A percentile compares a stretch with the other conserved stretches of the same genome.
Evolutionary conservation across 208 protist species (phyloP).

Genomic region (Spongospora subterranea): DNA sequence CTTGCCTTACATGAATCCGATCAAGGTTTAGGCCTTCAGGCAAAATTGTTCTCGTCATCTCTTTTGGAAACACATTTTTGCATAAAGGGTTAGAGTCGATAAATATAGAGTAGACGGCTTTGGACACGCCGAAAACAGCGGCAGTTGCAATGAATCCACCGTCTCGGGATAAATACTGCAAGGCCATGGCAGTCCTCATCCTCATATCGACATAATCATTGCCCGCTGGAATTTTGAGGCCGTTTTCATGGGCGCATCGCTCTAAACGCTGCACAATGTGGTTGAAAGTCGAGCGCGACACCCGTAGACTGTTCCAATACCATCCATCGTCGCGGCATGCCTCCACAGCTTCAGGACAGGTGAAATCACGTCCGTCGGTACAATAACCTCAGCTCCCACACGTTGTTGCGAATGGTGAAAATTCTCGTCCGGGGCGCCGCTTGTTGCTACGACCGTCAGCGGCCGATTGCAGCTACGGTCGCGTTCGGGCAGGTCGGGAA

Average conservation of each 20-base stretch:
- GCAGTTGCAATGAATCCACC: neutral
- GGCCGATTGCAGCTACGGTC: too few relatives aligned
- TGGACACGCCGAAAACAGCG: neutral
- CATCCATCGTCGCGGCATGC: neutral
- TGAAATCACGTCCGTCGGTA: neutral
- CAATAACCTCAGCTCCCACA: neutral
- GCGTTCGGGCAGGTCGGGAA: too few relatives aligned
- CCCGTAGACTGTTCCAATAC: neutral
- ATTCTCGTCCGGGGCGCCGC: too few relatives aligned
- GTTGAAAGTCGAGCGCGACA: neutral
- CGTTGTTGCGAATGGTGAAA: neutral
- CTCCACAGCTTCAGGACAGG: slow-evolving; percentile 9
- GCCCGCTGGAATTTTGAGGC: neutral
- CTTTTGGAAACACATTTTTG: too few relatives aligned
- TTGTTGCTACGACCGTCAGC: too few relatives aligned
- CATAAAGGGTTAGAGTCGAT: too few relatives aligned
- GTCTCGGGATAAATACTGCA: neutral
- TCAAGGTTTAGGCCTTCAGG: too few relatives aligned
- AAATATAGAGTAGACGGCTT: too few relatives aligned
- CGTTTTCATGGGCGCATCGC: neutral
- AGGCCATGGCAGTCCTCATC: slow-evolving; percentile 1
- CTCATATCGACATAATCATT: neutral
- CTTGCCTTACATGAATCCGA: too few relatives aligned
- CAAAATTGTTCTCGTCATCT: too few relatives aligned
- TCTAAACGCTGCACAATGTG: neutral